phyloP scores from a whole-genome alignment of 2,329 filamentous ascomycete species.

The Aspergillus japonicus region DNA sequence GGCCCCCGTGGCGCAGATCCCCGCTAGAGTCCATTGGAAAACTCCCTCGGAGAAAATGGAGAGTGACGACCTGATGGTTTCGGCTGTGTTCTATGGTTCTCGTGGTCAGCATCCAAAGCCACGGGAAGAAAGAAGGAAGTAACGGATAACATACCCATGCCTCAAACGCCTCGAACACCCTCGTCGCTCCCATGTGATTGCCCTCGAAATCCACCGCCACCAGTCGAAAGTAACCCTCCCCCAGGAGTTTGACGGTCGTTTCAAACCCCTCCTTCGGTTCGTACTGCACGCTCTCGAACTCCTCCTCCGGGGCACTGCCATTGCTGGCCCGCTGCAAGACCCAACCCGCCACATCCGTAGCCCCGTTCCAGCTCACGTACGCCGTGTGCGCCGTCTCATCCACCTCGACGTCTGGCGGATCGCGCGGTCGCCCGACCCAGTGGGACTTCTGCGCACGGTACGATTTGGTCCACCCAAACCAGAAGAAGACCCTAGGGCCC shows the following conservation, averaged over 20 bases:
- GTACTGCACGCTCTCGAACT: constrained; percentile 15
- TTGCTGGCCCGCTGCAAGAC: constrained; percentile 23
- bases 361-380: constrained; percentile 40
- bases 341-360: constrained; percentile 35
- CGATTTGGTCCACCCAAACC: constrained; percentile 51
- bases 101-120: background rate
- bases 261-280: constrained; percentile 24
- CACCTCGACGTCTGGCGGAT: constrained; percentile 27
- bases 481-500: constrained; percentile 48
- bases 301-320: constrained; percentile 13
- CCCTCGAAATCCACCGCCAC: constrained; percentile 21
- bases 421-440: constrained; percentile 53
- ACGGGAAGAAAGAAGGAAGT: background rate
- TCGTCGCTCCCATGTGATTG: constrained; percentile 22
- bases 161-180: constrained; percentile 9
- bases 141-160: background rate
- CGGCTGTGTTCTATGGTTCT: background rate
- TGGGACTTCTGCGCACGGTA: constrained; percentile 56
- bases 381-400: constrained; percentile 11
- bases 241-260: background rate
- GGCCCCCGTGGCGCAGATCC: constrained; percentile 8
- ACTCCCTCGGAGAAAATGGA: constrained; percentile 1
- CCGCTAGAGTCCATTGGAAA: constrained; percentile 7
- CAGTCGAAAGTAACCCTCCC: constrained; percentile 19
- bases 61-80: background rate